These are phyloP conservation scores for Salix udensis DNA, from an alignment of 345 rosid genomes.

Conservation along the genomic window DNA sequence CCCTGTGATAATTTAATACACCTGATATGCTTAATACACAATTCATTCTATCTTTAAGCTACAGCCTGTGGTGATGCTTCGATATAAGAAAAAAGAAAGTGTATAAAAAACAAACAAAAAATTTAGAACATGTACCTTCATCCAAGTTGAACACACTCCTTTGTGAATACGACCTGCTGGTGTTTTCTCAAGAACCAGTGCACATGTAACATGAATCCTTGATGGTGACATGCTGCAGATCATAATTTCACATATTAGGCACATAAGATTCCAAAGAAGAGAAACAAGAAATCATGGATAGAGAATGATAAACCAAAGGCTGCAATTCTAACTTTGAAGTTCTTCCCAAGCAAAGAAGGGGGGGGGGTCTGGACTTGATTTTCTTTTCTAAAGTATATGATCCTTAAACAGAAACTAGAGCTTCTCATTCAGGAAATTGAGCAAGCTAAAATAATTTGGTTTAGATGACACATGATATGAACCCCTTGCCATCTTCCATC, in stretches of 20 bases:
- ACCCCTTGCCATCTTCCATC: background rate
- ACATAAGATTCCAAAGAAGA: background rate
- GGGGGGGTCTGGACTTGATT: no score
- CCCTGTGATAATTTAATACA: background rate
- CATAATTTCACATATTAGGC: slow-evolving; percentile 13
- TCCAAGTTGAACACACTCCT: slow-evolving; percentile 98
- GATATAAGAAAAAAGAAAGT: background rate
- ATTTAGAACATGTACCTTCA: slow-evolving; percentile 45
- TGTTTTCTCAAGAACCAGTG: slow-evolving; percentile 78
- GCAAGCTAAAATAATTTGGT: background rate
- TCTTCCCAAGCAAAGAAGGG: no score
- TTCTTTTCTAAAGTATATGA: background rate
- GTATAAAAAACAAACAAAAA: background rate
- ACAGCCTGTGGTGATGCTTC: background rate
- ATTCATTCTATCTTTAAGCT: background rate
- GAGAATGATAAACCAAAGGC: background rate
- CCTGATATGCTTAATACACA: background rate
- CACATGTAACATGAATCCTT: slow-evolving; percentile 89
- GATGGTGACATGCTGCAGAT: slow-evolving; percentile 54
- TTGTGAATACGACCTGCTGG: slow-evolving; percentile 81
- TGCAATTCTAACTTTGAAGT: background rate
- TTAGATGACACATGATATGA: background rate
- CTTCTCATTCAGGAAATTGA: background rate
- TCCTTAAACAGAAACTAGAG: background rate
- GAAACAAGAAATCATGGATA: background rate